Evolutionary conservation across 345 rosid species (phyloP).

Genomic region (Atalantia buxifolia): DNA sequence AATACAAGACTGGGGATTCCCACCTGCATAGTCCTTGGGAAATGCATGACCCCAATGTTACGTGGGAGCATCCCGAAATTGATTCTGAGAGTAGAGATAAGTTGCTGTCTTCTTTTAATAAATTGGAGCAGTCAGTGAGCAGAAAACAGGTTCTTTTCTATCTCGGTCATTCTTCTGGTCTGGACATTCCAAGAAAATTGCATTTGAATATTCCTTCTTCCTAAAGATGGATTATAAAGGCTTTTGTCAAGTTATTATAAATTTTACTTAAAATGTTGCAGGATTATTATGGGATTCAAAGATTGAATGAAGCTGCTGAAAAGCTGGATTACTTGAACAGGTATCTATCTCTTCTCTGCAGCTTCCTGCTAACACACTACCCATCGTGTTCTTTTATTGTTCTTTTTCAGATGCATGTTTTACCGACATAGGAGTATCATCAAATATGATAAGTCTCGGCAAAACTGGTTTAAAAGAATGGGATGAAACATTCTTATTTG

Average conservation of each 20-base stretch:
- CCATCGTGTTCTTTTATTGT: neutral
- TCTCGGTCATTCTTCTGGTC: neutral
- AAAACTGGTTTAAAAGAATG: neutral
- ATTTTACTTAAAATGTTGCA: constrained; percentile 33
- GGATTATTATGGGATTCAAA: constrained; percentile 78
- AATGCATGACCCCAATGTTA: constrained; percentile 60
- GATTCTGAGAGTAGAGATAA: constrained; percentile 43
- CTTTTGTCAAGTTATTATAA: neutral
- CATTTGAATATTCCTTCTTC: neutral
- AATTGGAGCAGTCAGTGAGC: constrained; percentile 54
- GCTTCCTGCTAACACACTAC: neutral
- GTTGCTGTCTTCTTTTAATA: constrained; percentile 51
- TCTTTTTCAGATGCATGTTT: neutral
- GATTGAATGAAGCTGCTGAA: constrained; percentile 69
- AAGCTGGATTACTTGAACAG: constrained; percentile 77
- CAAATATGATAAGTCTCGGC: neutral
- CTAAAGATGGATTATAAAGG: neutral
- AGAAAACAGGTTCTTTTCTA: constrained; percentile 49
- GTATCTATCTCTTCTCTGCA: constrained; percentile 25
- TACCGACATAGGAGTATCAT: neutral
- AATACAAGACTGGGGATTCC: constrained; percentile 51
- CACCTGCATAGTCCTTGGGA: constrained; percentile 92
- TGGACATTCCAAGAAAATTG: neutral
- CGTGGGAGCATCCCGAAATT: constrained; percentile 59
- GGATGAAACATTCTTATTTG: neutral